These are phyloP conservation scores for Brassica hybrid DNA, from an alignment of 441 rosid species.

Conservation along the genomic window DNA sequence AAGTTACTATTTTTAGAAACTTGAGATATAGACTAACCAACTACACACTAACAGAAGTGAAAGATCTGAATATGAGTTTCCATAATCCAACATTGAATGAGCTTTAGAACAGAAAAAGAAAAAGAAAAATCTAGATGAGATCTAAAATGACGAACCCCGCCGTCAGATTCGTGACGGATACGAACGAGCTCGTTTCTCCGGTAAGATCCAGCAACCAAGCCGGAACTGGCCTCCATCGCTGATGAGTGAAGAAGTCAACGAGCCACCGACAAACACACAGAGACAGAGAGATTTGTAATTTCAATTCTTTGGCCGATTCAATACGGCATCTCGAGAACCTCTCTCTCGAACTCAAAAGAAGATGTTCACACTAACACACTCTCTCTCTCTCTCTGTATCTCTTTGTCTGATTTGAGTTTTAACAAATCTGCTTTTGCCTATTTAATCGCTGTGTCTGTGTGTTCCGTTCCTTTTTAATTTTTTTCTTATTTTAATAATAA, in stretches of 20 bases:
- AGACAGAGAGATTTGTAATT: background rate
- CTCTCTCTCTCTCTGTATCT: conserved; percentile 16
- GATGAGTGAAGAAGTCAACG: background rate
- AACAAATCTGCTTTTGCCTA: conserved; percentile 19
- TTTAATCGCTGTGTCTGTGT: conserved; percentile 12
- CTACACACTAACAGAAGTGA: conserved; percentile 15
- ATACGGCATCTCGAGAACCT: conserved; percentile 52
- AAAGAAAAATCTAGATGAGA: conserved; percentile 16
- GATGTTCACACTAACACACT: conserved; percentile 27
- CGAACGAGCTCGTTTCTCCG: conserved; percentile 91
- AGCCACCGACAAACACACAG: conserved; percentile 3
- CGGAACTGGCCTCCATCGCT: conserved; percentile 83
- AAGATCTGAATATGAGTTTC: conserved; percentile 22
- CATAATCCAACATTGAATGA: conserved; percentile 21
- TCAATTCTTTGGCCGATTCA: conserved; percentile 50
- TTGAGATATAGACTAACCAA: conserved; percentile 19
- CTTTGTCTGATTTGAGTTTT: conserved; percentile 21
- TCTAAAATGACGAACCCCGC: conserved; percentile 86
- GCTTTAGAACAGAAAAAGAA: background rate
- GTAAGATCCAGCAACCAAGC: conserved; percentile 96
- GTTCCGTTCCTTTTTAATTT: conserved; percentile 31
- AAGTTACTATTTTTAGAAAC: conserved; percentile 32
- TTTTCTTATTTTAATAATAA: background rate
- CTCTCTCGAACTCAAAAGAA: too few species aligned
- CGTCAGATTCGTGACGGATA: conserved; percentile 91